Base-by-base conservation (phyloP, 192 early-diverging fungal genomes). In the Bifiguratus adelaidae region DNA sequence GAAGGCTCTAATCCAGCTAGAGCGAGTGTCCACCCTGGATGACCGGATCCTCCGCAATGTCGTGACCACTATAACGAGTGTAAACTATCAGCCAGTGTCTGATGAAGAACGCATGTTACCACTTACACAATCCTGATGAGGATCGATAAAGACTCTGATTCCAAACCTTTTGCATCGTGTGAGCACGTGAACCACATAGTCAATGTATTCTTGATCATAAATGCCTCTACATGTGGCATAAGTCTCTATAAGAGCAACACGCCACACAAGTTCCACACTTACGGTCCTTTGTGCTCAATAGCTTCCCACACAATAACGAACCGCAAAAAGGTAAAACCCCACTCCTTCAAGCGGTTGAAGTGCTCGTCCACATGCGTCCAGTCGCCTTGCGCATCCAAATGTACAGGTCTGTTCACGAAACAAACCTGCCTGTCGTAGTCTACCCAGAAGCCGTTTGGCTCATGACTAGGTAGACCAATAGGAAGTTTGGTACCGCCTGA, bases 261-360 rank as follows among this genome's bases (percentile, higher is more conserved):
- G 41, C 22, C 18, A 13, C 20, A 4, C 2, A 13, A 26, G 9
- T 21, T 30, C 3, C 32, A 25, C 38, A 66, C 68, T 60, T 60
- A 75, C 67, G 75, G 75, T 51, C 75, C 75, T 32, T 67, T 61
- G 61, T 77, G 71, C 42, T 74, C 75, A 36, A 89, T 56, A 3
- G 87, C 65, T 55, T 89, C 87, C 87, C 87, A 89, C 15, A 82
- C 72, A 18, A 85, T 70, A 29, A 85, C 54, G 18, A 89, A 68
- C 4, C 86, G 63, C 16, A 83, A 45, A 47, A 89, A 72, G 34
- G 82, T 88, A 29, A 89, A 74, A 0, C 87, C 87, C 82, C 79
- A 83, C 7, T 61, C 26, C 21, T 71, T 55, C 22, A 89, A 60
- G 24, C 85, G 68, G 12, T 44, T 41, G 19, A 88, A 76, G 48